Evolutionary conservation across 768 basidiomycete genomes (phyloP).

Genomic region (Coprinopsis sp.): DNA sequence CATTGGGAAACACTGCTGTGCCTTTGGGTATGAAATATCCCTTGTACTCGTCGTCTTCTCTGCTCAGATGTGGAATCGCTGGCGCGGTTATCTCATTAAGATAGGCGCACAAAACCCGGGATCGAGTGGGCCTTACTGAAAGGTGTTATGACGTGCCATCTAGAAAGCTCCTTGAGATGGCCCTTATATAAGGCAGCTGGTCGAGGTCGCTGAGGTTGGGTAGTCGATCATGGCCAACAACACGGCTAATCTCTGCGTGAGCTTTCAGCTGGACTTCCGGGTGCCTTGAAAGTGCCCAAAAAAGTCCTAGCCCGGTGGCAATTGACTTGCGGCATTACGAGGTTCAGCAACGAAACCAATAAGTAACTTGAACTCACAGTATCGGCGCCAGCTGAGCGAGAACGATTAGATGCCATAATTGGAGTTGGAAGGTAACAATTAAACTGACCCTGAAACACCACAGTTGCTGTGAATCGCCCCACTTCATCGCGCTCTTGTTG

Average conservation of each 20-base stretch:
- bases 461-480: background rate
- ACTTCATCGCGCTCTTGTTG: background rate
- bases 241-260: slow-evolving; percentile 2
- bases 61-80: slow-evolving; percentile 4
- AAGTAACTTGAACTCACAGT: background rate
- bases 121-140: slow-evolving; percentile 1
- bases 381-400: slow-evolving; percentile 5
- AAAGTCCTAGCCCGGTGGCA: background rate
- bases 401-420: background rate
- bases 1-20: slow-evolving; percentile 1
- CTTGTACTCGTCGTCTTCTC: slow-evolving; percentile 3
- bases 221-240: slow-evolving; percentile 19
- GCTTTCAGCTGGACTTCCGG: slow-evolving; percentile 4
- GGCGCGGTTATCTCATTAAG: background rate
- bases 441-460: background rate
- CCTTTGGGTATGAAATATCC: slow-evolving; percentile 8
- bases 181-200: slow-evolving; percentile 23
- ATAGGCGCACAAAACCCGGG: background rate
- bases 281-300: background rate
- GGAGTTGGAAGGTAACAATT: slow-evolving; percentile 2
- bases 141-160: slow-evolving; percentile 15
- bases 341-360: no score
- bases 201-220: slow-evolving; percentile 20
- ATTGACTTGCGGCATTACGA: background rate
- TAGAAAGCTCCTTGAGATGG: slow-evolving; percentile 17